Conservation (phyloP, 2,329 filamentous ascomycete species). For the Epichloe gansuensis region DNA sequence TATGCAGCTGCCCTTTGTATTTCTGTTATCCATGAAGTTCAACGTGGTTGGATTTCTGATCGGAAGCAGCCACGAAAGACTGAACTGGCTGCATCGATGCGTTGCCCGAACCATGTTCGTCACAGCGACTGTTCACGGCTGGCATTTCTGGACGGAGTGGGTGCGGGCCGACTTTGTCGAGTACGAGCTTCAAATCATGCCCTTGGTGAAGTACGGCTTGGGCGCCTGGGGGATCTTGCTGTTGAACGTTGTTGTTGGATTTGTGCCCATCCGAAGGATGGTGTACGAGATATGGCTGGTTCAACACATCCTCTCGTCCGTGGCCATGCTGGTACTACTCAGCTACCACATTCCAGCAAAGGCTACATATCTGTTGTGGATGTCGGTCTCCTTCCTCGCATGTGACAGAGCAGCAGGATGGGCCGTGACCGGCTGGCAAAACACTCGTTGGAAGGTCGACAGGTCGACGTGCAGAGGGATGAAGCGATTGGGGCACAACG, state of each 20-base stretch:
- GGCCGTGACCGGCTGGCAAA: constrained; percentile 37
- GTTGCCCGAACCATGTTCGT: constrained; percentile 55
- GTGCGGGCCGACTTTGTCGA: constrained; percentile 44
- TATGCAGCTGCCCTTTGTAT: constrained; percentile 51
- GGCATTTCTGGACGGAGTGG: constrained; percentile 56
- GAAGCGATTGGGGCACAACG: constrained; percentile 38
- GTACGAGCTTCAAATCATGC: constrained; percentile 46
- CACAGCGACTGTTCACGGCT: constrained; percentile 56
- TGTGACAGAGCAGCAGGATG: constrained; percentile 47
- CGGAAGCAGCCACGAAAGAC: constrained; percentile 52
- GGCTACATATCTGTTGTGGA: constrained; percentile 51
- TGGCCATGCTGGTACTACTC: constrained; percentile 49
- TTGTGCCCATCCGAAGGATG: constrained; percentile 51
- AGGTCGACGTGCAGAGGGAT: constrained; percentile 32
- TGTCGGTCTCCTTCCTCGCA: constrained; percentile 47
- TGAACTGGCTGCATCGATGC: constrained; percentile 67
- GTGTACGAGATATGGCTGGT: constrained; percentile 57
- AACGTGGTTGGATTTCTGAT: constrained; percentile 46
- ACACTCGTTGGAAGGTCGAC: constrained; percentile 30
- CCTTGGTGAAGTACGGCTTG: constrained; percentile 53
- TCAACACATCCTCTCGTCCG: constrained; percentile 52
- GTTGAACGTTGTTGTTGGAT: constrained; percentile 51
- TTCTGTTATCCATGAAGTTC: constrained; percentile 47
- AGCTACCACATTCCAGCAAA: constrained; percentile 49
- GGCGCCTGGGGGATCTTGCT: constrained; percentile 52